phyloP scores from a whole-genome alignment of 1,139 yeast species.

The Scheffersomyces cryptocercus region DNA sequence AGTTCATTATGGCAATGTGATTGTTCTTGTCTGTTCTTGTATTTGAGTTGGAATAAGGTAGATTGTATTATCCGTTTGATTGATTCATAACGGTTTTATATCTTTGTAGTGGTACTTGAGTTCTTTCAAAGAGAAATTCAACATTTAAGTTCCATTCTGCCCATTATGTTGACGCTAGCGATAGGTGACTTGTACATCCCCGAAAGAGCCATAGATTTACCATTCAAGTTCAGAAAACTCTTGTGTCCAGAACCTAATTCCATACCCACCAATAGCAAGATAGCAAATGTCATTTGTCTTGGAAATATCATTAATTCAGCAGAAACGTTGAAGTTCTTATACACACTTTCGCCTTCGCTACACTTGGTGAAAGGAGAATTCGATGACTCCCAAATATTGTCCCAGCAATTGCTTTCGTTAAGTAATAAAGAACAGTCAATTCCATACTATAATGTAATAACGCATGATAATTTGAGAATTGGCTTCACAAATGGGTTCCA shows the following conservation, averaged over 20 bases:
- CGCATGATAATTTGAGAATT: slow-evolving; percentile 69
- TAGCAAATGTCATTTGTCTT: slow-evolving; percentile 78
- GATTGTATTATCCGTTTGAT: too few relatives aligned
- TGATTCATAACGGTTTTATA: too few relatives aligned
- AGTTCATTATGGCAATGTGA: too few relatives aligned
- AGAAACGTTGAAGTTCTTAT: slow-evolving; percentile 63
- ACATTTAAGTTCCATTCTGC: too few relatives aligned
- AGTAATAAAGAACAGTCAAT: slow-evolving; percentile 42
- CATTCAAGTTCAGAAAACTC: slow-evolving; percentile 65
- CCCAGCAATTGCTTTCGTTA: slow-evolving; percentile 34
- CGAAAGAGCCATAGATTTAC: slow-evolving; percentile 68
- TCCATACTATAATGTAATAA: slow-evolving; percentile 67
- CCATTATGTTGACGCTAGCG: slow-evolving; percentile 75
- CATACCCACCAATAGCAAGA: slow-evolving; percentile 59
- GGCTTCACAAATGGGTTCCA: slow-evolving; percentile 88
- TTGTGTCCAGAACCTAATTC: slow-evolving; percentile 52
- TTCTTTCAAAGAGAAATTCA: too few relatives aligned
- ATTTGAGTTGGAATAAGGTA: too few relatives aligned
- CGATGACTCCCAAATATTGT: slow-evolving; percentile 38
- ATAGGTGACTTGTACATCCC: slow-evolving; percentile 92
- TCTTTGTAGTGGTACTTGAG: too few relatives aligned
- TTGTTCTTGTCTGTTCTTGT: too few relatives aligned
- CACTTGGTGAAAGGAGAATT: slow-evolving; percentile 82
- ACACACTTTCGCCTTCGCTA: slow-evolving; percentile 68
- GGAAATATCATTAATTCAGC: slow-evolving; percentile 82